Evolutionary conservation across 2,329 filamentous ascomycete genomes (phyloP).

Genomic region (Diaporthe capsici): DNA sequence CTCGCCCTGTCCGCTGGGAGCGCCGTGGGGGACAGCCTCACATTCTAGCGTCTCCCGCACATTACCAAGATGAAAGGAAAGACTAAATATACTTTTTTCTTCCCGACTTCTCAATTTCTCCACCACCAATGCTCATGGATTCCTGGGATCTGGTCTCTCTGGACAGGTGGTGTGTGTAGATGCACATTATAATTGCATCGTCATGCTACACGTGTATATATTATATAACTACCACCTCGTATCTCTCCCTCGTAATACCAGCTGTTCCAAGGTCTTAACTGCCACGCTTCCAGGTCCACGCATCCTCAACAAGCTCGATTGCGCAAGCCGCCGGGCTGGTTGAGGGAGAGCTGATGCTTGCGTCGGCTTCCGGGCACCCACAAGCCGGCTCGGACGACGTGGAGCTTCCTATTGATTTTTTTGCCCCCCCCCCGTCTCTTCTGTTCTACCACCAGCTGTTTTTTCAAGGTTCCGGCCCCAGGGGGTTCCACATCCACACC

Average conservation of each 20-base stretch:
- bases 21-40: not conserved
- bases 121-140: constrained; percentile 3
- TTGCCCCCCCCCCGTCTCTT: not conserved
- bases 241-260: constrained; percentile 17
- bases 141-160: not conserved
- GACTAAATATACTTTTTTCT: constrained; percentile 14
- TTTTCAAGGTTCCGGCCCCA: constrained; percentile 16
- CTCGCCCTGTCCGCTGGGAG: not conserved
- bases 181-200: not conserved
- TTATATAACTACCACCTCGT: constrained; percentile 20
- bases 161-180: not conserved
- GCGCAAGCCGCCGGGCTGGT: constrained; percentile 1
- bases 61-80: constrained; percentile 3
- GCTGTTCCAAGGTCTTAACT: not conserved
- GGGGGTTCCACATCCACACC: constrained; percentile 5
- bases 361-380: constrained; percentile 12
- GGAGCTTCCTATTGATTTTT: constrained; percentile 12
- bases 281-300: not conserved
- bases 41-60: not conserved
- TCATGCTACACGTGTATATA: constrained; percentile 18
- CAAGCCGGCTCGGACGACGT: not conserved
- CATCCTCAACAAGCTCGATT: constrained; percentile 22
- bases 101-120: not conserved
- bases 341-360: not conserved
- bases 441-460: not conserved